Conservation (phyloP, 805 yeast genomes). For the Candida succiphila region DNA sequence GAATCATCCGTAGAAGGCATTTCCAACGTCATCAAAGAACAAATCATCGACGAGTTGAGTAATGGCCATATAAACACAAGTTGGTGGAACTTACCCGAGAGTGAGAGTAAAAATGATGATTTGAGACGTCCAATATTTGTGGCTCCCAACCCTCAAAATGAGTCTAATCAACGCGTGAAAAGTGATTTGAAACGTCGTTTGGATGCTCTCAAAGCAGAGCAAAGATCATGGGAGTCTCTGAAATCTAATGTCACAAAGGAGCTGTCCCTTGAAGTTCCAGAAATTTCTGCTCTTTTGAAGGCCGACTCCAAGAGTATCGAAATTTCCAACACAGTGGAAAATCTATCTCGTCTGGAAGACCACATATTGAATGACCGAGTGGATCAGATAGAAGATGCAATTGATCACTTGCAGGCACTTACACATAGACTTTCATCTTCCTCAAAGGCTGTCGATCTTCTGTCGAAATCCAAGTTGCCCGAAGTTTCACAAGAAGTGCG, state of each 20-base stretch:
- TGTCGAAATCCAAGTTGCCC: constrained; percentile 12
- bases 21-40: constrained; percentile 57
- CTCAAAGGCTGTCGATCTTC: constrained; percentile 9
- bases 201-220: constrained; percentile 33
- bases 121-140: constrained; percentile 22
- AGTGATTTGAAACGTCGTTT: constrained; percentile 35
- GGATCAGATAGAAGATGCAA: constrained; percentile 5
- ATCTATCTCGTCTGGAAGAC: too few species aligned
- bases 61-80: constrained; percentile 53
- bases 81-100: constrained; percentile 47
- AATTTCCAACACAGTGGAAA: too few species aligned
- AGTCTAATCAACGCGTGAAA: constrained; percentile 37
- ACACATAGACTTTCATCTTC: constrained; percentile 17
- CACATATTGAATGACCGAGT: too few species aligned
- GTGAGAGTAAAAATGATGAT: constrained; percentile 13
- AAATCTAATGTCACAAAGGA: too few species aligned
- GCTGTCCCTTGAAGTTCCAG: constrained; percentile 1
- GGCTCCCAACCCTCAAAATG: constrained; percentile 53
- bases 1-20: constrained; percentile 27
- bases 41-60: constrained; percentile 45
- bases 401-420: constrained; percentile 28
- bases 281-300: background rate
- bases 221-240: constrained; percentile 29
- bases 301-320: too few species aligned
- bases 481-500: constrained; percentile 11